Evolutionary conservation across 345 rosid genomes (phyloP), one percentile per base, ranked within the genome.

Genomic region (Limnanthes douglasii): DNA sequence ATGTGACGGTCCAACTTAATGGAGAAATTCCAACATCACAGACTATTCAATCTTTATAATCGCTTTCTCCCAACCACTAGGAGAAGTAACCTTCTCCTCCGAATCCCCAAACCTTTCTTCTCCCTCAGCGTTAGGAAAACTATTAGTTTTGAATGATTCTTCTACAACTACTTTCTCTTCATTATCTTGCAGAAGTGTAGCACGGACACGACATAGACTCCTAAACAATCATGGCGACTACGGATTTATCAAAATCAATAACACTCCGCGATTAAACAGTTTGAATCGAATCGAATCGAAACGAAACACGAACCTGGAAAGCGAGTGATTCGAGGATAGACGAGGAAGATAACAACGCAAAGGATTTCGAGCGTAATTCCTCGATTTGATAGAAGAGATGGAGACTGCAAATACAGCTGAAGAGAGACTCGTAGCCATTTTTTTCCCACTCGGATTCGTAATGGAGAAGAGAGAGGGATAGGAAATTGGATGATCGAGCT

Each of bases 1-100:
- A n/a, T n/a, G n/a, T n/a, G n/a, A n/a, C n/a, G n/a, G n/a, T n/a
- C n/a, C n/a, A n/a, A n/a, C n/a, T n/a, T n/a, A n/a, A n/a, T n/a
- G n/a, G n/a, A n/a, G n/a, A n/a, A n/a, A n/a, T n/a, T n/a, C n/a
- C n/a, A n/a, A n/a, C n/a, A n/a, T 82, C 15, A 78, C 27, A 44
- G 82, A 65, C 52, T 76, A 82, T 43, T 88, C 97, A 23, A 76
- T 2, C 73, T 75, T 78, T 50, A 88, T 58, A 46, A 57, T 26
- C 88, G 70, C 78, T 21, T 37, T 41, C 46, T 72, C 90, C 17
- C 49, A 20, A 39, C 35, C 65, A 55, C 52, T 48, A 34, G 64
- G 14, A 3, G 83, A 39, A 11, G 69, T 60, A n/a, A n/a, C n/a
- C 52, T 9, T 41, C 32, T 1, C 31, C 8, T 33, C 28, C 7